These are phyloP conservation scores for Oehlia diaphana DNA, from an alignment of 192 early-diverging fungal genomes.

Conservation along the genomic window DNA sequence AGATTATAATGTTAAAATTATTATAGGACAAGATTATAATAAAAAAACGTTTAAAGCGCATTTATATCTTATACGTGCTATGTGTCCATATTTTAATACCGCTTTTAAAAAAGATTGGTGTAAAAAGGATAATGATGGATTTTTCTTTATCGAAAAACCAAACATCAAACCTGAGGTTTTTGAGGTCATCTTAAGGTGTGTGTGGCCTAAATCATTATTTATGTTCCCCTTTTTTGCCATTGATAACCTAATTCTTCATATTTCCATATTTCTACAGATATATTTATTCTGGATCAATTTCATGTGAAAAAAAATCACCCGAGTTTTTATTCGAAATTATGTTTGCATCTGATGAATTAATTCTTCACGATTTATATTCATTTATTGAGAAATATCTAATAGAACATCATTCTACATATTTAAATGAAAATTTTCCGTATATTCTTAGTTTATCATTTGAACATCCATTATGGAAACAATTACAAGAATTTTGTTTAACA, in stretches of 20 bases:
- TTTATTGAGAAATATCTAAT: not conserved
- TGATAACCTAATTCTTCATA: not conserved
- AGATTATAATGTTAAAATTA: conserved; percentile 2
- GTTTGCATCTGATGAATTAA: not conserved
- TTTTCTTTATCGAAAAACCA: not conserved
- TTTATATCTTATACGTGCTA: not conserved
- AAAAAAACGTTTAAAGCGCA: not conserved
- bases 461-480: not conserved
- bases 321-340: not conserved
- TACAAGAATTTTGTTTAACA: not conserved
- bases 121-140: not conserved
- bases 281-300: not conserved
- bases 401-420: not conserved
- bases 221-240: not conserved
- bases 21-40: not conserved
- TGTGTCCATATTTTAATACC: not conserved
- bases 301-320: not conserved
- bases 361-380: not conserved
- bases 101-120: not conserved
- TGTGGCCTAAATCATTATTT: not conserved
- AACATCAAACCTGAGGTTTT: conserved; percentile 17
- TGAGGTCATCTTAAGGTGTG: not conserved
- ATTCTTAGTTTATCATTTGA: not conserved
- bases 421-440: not conserved
- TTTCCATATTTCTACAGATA: not conserved